Evolutionary conservation across 177 flowering plant species (phyloP), one percentile per base, ranked within the genome.

Genomic region (Vitis hybrid): DNA sequence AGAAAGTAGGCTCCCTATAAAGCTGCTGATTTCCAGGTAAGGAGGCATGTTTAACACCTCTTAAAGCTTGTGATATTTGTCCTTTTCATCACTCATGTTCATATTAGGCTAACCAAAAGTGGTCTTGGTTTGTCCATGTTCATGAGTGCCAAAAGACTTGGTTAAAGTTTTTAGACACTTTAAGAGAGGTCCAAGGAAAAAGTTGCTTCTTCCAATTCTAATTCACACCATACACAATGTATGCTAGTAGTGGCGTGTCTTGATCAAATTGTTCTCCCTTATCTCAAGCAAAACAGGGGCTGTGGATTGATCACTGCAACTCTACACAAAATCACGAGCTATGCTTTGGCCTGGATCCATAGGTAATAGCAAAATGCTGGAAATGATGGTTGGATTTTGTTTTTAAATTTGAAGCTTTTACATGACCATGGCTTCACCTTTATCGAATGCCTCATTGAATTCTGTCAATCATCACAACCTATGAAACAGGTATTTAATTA

Each of bases 11-110:
- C 69, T 78, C 70, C 68, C 80, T 80, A 75, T 72, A 65, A 73
- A 78, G 76, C 64, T 74, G 61, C 61, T 73, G 50, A 73, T 69
- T 76, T 78, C 48, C 72, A 64, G 79, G 76, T 60, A 72, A 73
- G 61, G 67, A 52, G 50, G 72, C 79, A 81, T 74, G 80, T 74
- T 81, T 73, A 65, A 74, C 79, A 76, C 81, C 70, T 16, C 68
- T 48, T 70, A 71, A 60, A 63, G 70, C 60, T 66, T 24, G 64
- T 56, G 71, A 73, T 64, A 24, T 76, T 55, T 67, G 46, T 71
- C 67, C 52, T 67, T 68, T 60, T 21, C 32, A 54, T 51, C 8
- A 54, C 32, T 69, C 15, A 40, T 35, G 11, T 21, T 15, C 52
- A 52, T 66, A 35, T 66, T 19, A 49, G 72, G 58, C 58, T 61